A percentile compares a stretch with the other conserved stretches of the same genome.
Evolutionary conservation across 306 rosid genomes (phyloP).

Genomic region (Luffa aegyptiaca): DNA sequence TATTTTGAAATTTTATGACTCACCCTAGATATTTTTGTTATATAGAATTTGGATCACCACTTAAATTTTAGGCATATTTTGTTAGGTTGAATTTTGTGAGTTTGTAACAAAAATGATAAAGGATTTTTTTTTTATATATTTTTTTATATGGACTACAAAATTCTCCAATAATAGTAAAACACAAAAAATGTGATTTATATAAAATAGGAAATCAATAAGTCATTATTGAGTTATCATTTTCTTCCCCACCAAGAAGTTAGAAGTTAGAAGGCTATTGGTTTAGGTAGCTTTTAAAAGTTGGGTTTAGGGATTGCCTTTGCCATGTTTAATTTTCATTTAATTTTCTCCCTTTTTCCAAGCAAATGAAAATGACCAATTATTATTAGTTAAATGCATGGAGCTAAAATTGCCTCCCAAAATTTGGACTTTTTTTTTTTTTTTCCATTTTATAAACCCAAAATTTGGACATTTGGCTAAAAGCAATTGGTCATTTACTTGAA

Average conservation of each 20-base stretch:
- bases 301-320: neutral
- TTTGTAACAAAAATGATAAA: too few relatives aligned
- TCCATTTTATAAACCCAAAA: too few relatives aligned
- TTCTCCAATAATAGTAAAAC: neutral
- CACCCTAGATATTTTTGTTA: too few relatives aligned
- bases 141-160: too few relatives aligned
- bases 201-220: neutral
- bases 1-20: too few relatives aligned
- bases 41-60: too few relatives aligned
- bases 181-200: too few relatives aligned
- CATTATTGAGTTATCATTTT: neutral
- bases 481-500: neutral
- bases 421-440: too few relatives aligned
- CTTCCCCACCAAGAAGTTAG: neutral
- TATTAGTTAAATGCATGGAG: neutral
- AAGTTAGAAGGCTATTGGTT: neutral
- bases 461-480: neutral
- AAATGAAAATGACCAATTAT: neutral
- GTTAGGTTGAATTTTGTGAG: too few relatives aligned
- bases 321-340: neutral
- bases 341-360: neutral
- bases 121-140: too few relatives aligned
- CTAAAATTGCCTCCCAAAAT: neutral
- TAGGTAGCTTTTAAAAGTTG: neutral
- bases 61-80: too few relatives aligned